A percentile compares a stretch with the other conserved stretches of the same genome.
These are phyloP conservation scores for Hemileia vastatrix DNA, from an alignment of 1,284 basidiomycete species.

Conservation along the genomic window DNA sequence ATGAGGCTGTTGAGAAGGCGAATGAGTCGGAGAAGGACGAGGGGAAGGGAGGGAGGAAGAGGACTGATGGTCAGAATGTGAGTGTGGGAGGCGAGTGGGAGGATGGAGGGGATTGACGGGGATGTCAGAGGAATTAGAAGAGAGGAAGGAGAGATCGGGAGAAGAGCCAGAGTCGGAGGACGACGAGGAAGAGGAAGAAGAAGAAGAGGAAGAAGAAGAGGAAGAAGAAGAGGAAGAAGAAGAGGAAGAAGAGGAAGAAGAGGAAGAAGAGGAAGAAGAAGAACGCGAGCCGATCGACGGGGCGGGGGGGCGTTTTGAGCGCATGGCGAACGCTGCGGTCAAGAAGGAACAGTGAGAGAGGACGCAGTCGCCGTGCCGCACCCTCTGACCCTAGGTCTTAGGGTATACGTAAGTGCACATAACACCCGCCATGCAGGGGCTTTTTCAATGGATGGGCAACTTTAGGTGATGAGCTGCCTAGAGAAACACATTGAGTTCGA, in stretches of 20 bases:
- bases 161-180: constrained; percentile 47
- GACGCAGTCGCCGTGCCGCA: constrained; percentile 18
- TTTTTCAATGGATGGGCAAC: too few relatives aligned
- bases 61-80: too few relatives aligned
- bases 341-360: constrained; percentile 47
- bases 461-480: too few relatives aligned
- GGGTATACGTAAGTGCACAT: not conserved
- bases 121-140: constrained; percentile 27
- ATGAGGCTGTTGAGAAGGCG: constrained; percentile 49
- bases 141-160: constrained; percentile 25
- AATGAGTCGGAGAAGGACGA: constrained; percentile 51
- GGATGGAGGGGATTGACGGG: constrained; percentile 46
- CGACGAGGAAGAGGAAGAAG: constrained; percentile 41
- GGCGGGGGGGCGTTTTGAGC: constrained; percentile 51
- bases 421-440: constrained; percentile 56
- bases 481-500: too few relatives aligned
- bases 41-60: too few relatives aligned
- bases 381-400: not conserved
- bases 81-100: too few relatives aligned
- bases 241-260: constrained; percentile 4
- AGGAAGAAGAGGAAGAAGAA: constrained; percentile 50
- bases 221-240: not conserved
- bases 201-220: not conserved
- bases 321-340: constrained; percentile 53
- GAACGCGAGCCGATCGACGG: constrained; percentile 58